phyloP scores from a whole-genome alignment of 2,329 filamentous ascomycete species.

The Zymoseptoria brevis region DNA sequence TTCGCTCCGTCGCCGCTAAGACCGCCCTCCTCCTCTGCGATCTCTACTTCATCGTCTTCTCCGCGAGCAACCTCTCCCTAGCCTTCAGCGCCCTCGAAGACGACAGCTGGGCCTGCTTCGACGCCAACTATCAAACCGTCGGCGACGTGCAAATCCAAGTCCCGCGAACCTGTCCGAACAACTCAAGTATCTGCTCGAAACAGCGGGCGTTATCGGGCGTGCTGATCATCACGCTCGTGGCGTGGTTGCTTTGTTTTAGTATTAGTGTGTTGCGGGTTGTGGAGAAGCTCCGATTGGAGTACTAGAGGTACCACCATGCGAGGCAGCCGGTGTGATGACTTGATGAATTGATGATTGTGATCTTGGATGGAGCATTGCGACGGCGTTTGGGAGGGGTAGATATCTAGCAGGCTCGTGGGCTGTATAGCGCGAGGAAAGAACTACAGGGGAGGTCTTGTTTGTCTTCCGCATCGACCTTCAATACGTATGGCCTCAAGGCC shows the following conservation, averaged over 20 bases:
- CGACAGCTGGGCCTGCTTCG: slow-evolving; percentile 45
- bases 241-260: slow-evolving; percentile 86
- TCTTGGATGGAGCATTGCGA: background rate
- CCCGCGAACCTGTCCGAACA: slow-evolving; percentile 29
- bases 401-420: background rate
- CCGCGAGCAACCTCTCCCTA: slow-evolving; percentile 82
- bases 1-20: slow-evolving; percentile 77
- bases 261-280: slow-evolving; percentile 52
- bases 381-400: background rate
- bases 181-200: slow-evolving; percentile 48
- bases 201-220: slow-evolving; percentile 69
- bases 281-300: slow-evolving; percentile 28
- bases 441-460: background rate
- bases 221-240: slow-evolving; percentile 69
- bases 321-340: background rate
- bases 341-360: background rate
- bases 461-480: too few relatives aligned
- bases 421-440: background rate
- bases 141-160: slow-evolving; percentile 14
- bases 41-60: slow-evolving; percentile 94
- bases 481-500: too few relatives aligned
- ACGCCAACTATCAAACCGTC: slow-evolving; percentile 14
- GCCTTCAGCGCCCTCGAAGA: slow-evolving; percentile 76
- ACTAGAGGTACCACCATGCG: background rate
- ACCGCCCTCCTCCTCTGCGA: slow-evolving; percentile 85